A percentile compares a stretch with the other conserved stretches of the same genome.
These are phyloP conservation scores for Globisporangium cylindrosporum DNA, from an alignment of 352 stramenopile species.

Conservation along the genomic window DNA sequence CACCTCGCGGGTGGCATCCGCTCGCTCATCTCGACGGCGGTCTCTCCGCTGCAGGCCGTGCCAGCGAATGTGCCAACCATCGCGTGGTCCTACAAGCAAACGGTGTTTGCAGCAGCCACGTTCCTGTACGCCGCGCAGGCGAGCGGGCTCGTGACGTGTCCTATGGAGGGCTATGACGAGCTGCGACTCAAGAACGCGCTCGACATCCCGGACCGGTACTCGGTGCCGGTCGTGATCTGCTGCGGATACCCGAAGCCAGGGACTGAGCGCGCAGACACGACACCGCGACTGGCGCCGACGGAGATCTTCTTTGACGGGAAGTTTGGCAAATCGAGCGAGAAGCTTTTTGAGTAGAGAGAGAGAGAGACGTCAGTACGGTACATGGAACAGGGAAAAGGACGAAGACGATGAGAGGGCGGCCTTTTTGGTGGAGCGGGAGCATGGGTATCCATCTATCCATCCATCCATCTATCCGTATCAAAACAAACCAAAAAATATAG, in stretches of 20 bases:
- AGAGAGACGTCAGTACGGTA: neutral
- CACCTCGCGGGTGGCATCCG: slow-evolving; percentile 51
- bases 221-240: slow-evolving; percentile 67
- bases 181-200: slow-evolving; percentile 54
- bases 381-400: neutral
- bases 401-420: neutral
- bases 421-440: too few relatives aligned
- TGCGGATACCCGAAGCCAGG: slow-evolving; percentile 53
- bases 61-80: slow-evolving; percentile 62
- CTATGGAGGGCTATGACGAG: slow-evolving; percentile 83
- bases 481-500: too few relatives aligned
- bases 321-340: slow-evolving; percentile 63
- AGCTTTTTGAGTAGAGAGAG: slow-evolving; percentile 38
- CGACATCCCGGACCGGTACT: slow-evolving; percentile 78
- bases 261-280: slow-evolving; percentile 14
- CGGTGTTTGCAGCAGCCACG: slow-evolving; percentile 60
- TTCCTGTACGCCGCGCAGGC: slow-evolving; percentile 72
- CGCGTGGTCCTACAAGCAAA: slow-evolving; percentile 84
- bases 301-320: slow-evolving; percentile 87
- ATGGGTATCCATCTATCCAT: too few relatives aligned
- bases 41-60: slow-evolving; percentile 64
- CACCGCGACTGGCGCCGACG: slow-evolving; percentile 47
- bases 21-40: slow-evolving; percentile 48
- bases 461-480: too few relatives aligned
- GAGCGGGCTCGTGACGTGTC: slow-evolving; percentile 64